These are phyloP conservation scores for Neofusicoccum sp. DNA, from an alignment of 2,329 filamentous ascomycete species.

Conservation along the genomic window DNA sequence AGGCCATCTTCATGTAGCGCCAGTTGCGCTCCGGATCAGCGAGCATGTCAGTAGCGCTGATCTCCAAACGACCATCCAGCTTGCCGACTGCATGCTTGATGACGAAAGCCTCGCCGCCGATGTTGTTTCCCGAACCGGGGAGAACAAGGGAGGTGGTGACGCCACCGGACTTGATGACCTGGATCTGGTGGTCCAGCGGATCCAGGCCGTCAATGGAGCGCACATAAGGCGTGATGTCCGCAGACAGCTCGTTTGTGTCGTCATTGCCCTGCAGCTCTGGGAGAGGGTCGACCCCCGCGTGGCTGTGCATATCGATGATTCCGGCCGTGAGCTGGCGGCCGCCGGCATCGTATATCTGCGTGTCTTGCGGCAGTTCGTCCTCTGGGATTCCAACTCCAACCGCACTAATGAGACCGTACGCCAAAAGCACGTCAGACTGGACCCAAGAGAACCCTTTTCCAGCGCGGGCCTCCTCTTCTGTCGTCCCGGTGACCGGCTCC, in stretches of 20 bases:
- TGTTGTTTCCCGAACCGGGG: conserved; percentile 72
- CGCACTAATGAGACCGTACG: conserved; percentile 62
- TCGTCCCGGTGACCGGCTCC: conserved; percentile 58
- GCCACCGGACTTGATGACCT: conserved; percentile 73
- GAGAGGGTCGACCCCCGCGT: conserved; percentile 63
- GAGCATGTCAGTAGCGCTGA: conserved; percentile 65
- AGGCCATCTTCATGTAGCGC: conserved; percentile 78
- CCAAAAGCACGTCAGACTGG: conserved; percentile 61
- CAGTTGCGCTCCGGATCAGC: conserved; percentile 67
- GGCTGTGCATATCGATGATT: conserved; percentile 73
- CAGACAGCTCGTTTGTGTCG: conserved; percentile 66
- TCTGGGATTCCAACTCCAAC: conserved; percentile 52
- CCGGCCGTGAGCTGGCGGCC: conserved; percentile 66
- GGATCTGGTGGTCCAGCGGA: conserved; percentile 65
- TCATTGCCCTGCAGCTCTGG: conserved; percentile 57
- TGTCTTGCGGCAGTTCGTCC: conserved; percentile 50
- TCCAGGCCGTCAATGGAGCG: conserved; percentile 68
- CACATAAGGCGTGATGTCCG: conserved; percentile 68
- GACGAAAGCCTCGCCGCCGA: conserved; percentile 70
- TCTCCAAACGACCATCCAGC: conserved; percentile 62
- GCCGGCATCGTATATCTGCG: conserved; percentile 58
- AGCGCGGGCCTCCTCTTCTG: conserved; percentile 55
- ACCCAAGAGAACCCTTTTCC: conserved; percentile 66
- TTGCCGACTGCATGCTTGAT: conserved; percentile 69
- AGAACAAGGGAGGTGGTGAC: conserved; percentile 69